These are phyloP conservation scores for Saccharomyces hybrid DNA, from an alignment of 1,139 yeast genomes.

Conservation along the genomic window DNA sequence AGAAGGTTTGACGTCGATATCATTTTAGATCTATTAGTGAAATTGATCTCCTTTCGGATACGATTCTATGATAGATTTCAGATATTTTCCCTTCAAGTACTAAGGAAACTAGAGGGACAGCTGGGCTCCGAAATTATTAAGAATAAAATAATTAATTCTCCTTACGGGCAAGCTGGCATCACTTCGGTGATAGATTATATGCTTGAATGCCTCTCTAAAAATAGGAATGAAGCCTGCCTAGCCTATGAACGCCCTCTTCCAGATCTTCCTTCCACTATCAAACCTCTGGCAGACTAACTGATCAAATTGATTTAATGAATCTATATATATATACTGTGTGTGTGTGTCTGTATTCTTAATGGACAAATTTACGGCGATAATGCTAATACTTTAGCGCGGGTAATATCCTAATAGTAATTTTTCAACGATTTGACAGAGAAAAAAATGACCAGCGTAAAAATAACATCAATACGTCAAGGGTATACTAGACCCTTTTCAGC, in stretches of 20 bases:
- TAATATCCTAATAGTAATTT: neutral
- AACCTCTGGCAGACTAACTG: neutral
- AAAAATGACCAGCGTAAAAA: neutral
- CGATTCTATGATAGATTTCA: slow-evolving; percentile 33
- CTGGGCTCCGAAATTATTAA: slow-evolving; percentile 30
- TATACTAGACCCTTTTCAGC: neutral
- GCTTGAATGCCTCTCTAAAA: slow-evolving; percentile 12
- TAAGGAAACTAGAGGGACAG: slow-evolving; percentile 23
- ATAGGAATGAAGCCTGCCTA: neutral
- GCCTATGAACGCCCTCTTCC: neutral
- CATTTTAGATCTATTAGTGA: slow-evolving; percentile 24
- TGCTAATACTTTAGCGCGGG: neutral
- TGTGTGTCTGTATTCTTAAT: neutral
- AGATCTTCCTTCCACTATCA: neutral
- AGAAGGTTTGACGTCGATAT: slow-evolving; percentile 23
- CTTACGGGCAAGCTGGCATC: slow-evolving; percentile 16
- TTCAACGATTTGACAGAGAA: neutral
- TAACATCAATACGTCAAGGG: neutral
- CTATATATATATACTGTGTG: neutral
- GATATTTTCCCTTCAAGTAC: slow-evolving; percentile 21
- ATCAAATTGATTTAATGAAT: neutral
- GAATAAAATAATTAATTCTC: slow-evolving; percentile 29
- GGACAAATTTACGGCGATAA: neutral
- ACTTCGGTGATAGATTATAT: slow-evolving; percentile 15
- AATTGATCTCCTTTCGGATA: slow-evolving; percentile 29